Base-by-base conservation (phyloP, 2,329 filamentous ascomycete species). In the Tolypocladium nubicola region DNA sequence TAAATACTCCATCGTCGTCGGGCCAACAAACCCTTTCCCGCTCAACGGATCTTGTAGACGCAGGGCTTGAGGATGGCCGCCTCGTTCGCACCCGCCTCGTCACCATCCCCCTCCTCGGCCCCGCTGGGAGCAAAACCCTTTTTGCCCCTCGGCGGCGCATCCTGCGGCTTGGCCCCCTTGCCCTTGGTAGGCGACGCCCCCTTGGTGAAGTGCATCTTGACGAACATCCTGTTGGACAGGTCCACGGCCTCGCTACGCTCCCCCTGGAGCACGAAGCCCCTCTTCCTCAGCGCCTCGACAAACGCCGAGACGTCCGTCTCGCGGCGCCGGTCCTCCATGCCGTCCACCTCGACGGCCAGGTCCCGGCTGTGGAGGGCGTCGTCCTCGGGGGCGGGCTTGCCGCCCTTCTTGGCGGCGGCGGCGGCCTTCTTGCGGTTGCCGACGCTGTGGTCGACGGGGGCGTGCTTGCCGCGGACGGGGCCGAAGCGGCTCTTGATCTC, bases 221-320 rank as follows among this genome's bases (percentile, higher is more conserved):
- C 93, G 76, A 99, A 99, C 94, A 99, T 99, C 75, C 88, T 95
- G 75, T 99, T 99, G 57, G 81, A 83, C 66, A 95, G 76, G 74
- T 99, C 91, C 11, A 96, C 79, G 0, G 86, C 83, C 52, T 71
- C 68, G 30, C 71, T 72, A 61, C 76, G 80, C 64, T 81, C 82
- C 10, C 83, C 83, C 64, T 88, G 87, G 37, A 97, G 79, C n/a
- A 92, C 78, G 67, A 99, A 97, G 0, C 94, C 94, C 23, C 92
- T 80, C 63, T 86, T 85, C 54, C 81, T 77, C 61, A 97, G 80
- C 1, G 93, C 90, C 55, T 92, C 87, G 8, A 97, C 83, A 68
- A 99, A 99, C 0, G 88, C 86, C 8, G 84, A 83, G 1, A 97
- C 89, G 67, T 97, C 92, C 0, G 92, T 97, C 70, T 93, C 89